Conservation (phyloP, 2,329 filamentous ascomycete genomes). For the Sporothrix pseudoabietina region DNA sequence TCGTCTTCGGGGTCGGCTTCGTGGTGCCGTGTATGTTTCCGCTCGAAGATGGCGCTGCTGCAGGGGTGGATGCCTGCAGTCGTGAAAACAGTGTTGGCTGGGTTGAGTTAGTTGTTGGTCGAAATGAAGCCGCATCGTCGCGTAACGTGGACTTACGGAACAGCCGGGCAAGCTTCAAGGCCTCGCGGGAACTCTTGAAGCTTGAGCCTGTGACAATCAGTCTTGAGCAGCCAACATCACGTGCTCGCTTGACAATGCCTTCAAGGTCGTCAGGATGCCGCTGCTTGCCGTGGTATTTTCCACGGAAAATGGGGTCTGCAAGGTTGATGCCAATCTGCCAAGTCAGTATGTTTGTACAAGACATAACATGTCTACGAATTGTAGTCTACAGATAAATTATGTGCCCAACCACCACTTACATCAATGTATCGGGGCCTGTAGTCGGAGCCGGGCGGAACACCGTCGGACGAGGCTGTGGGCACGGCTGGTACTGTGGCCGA, state of each 20-base stretch:
- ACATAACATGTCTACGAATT: neutral
- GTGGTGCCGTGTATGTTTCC: slow-evolving; percentile 49
- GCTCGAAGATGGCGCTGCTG: slow-evolving; percentile 75
- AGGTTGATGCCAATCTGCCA: slow-evolving; percentile 87
- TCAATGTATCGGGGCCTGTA: slow-evolving; percentile 62
- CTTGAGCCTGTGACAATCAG: slow-evolving; percentile 94
- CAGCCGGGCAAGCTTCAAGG: slow-evolving; percentile 70
- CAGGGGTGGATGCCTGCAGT: slow-evolving; percentile 96
- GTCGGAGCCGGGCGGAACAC: slow-evolving; percentile 28
- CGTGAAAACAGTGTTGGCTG: slow-evolving; percentile 79
- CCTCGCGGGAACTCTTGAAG: slow-evolving; percentile 73
- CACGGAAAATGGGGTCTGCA: slow-evolving; percentile 86
- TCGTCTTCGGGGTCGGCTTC: slow-evolving; percentile 49
- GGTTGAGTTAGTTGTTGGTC: slow-evolving; percentile 5
- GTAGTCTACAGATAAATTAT: neutral
- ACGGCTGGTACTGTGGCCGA: slow-evolving; percentile 25
- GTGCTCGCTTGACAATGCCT: slow-evolving; percentile 76
- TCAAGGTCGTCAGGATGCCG: slow-evolving; percentile 72
- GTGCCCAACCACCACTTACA: slow-evolving; percentile 47
- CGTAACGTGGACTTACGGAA: slow-evolving; percentile 58
- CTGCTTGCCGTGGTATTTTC: slow-evolving; percentile 78
- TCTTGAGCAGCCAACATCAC: slow-evolving; percentile 78
- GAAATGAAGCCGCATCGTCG: slow-evolving; percentile 39
- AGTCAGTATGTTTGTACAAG: neutral
- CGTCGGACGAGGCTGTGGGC: slow-evolving; percentile 18